Base-by-base conservation (phyloP, 495 filamentous ascomycete genomes). In the Penicillium parvum region DNA sequence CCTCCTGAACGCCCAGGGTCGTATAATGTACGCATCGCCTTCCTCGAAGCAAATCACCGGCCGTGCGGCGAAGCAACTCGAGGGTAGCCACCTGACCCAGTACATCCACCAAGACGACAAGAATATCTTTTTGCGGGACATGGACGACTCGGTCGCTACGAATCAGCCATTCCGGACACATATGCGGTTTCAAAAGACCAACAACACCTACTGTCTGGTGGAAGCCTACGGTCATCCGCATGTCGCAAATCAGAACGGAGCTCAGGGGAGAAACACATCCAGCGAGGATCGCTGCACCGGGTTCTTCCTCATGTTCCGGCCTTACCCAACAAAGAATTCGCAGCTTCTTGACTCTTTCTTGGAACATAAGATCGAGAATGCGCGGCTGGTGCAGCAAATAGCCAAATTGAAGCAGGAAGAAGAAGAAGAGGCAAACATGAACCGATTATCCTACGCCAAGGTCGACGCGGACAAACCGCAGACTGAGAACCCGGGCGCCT, bases 281-380 rank as follows among this genome's bases (percentile, higher is more conserved):
- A 71, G 73, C 39, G 71, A 80, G 20, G 77, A 81, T 3, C 83
- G 82, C 50, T 96, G 91, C 64, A 79, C 84, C 47, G 90, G 91
- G 12, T 85, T 96, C 57, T 96, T 97, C 64, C 86, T 98, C 71
- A 87, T 95, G 80, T 82, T 88, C 17, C 77, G 92, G 15, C 92
- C 89, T 7, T 95, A 96, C 62, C 90, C 89, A 5, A 92, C 85
- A 34, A 88, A 84, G 60, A 92, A 89, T 56, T 81, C 88, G 0
- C 80, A 77, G 7, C 71, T 96, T 6, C 66, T 98, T 36, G 90
- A 98, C 63, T 94, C 91, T 1, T 96, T 96, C 48, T 72, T 98
- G 10, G 92, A 98, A 63, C 91, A 96, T 66, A 96, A 96, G 63
- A 90, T 97, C 35, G 92, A 97, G 62, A 96, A 98, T 53, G 90